Conservation (phyloP, 2,329 filamentous ascomycete genomes). For the Neofusicoccum sp. region DNA sequence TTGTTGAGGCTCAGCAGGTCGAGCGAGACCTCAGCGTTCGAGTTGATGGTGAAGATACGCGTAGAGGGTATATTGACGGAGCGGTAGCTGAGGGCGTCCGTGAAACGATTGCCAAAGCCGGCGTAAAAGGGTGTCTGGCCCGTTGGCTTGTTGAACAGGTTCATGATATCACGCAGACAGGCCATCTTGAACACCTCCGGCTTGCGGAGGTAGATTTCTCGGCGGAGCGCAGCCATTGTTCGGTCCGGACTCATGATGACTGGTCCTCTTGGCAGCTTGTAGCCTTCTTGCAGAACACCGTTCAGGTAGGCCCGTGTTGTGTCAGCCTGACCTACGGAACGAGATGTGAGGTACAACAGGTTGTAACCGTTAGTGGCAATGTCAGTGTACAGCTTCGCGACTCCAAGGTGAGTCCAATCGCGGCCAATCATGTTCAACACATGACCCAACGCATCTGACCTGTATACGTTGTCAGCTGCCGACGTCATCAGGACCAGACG, state of each 20-base stretch:
- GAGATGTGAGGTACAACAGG: constrained; percentile 94
- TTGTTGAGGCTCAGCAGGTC: constrained; percentile 89
- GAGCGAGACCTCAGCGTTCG: constrained; percentile 89
- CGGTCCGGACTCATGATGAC: constrained; percentile 94
- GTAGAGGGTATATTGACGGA: constrained; percentile 93
- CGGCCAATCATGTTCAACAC: constrained; percentile 95
- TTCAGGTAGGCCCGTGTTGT: constrained; percentile 85
- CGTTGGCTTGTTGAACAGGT: constrained; percentile 64
- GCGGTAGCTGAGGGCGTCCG: constrained; percentile 92
- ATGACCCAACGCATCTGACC: constrained; percentile 86
- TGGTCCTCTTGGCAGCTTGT: constrained; percentile 80
- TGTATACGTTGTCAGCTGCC: constrained; percentile 27
- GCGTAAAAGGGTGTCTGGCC: constrained; percentile 87
- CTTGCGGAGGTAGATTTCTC: constrained; percentile 92
- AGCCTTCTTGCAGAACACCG: constrained; percentile 84
- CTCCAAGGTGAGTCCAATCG: constrained; percentile 96
- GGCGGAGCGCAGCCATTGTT: constrained; percentile 86
- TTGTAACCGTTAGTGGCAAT: constrained; percentile 97
- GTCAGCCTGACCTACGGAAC: constrained; percentile 91
- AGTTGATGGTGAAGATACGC: constrained; percentile 98
- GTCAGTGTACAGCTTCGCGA: constrained; percentile 95
- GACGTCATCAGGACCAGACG: not conserved
- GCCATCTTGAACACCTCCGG: constrained; percentile 99
- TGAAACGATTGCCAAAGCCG: constrained; percentile 93
- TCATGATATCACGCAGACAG: constrained; percentile 88